These are phyloP conservation scores for Pseudocercospora cruenta DNA, from an alignment of 2,329 filamentous ascomycete genomes.

Conservation along the genomic window DNA sequence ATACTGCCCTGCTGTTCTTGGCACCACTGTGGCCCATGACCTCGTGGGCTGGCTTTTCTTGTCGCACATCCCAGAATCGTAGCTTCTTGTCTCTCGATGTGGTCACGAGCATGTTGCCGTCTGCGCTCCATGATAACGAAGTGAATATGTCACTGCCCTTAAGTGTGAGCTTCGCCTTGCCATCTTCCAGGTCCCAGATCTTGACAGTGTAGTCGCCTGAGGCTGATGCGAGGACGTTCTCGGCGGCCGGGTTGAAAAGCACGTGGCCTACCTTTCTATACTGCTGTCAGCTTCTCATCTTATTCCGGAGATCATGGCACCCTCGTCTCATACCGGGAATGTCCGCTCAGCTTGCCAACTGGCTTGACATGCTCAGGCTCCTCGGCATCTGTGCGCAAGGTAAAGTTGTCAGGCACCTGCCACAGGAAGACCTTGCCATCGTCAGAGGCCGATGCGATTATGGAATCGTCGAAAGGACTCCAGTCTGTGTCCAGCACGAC, in stretches of 20 bases:
- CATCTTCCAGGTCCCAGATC: conserved; percentile 88
- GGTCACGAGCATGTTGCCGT: conserved; percentile 82
- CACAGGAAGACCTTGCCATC: conserved; percentile 97
- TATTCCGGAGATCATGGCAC: neutral
- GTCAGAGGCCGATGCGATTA: conserved; percentile 92
- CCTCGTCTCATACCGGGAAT: conserved; percentile 68
- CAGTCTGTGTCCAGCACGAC: conserved; percentile 97
- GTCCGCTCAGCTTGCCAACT: conserved; percentile 78
- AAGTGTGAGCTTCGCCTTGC: conserved; percentile 72
- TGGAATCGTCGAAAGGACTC: conserved; percentile 93
- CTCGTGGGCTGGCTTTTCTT: conserved; percentile 85
- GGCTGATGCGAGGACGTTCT: conserved; percentile 91
- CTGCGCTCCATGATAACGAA: conserved; percentile 92
- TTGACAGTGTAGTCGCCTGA: conserved; percentile 95
- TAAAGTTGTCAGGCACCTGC: conserved; percentile 88
- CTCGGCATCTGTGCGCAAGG: conserved; percentile 79
- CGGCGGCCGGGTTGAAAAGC: conserved; percentile 93
- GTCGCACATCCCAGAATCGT: conserved; percentile 94
- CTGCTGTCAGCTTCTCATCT: conserved; percentile 30
- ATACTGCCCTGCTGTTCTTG: conserved; percentile 95
- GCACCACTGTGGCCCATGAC: conserved; percentile 84
- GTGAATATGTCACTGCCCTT: conserved; percentile 92
- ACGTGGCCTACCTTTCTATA: conserved; percentile 94
- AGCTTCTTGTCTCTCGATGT: conserved; percentile 98
- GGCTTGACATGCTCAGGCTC: conserved; percentile 81